These are phyloP conservation scores for Saitozyma sp. DNA, from an alignment of 768 basidiomycete species.

Conservation along the genomic window DNA sequence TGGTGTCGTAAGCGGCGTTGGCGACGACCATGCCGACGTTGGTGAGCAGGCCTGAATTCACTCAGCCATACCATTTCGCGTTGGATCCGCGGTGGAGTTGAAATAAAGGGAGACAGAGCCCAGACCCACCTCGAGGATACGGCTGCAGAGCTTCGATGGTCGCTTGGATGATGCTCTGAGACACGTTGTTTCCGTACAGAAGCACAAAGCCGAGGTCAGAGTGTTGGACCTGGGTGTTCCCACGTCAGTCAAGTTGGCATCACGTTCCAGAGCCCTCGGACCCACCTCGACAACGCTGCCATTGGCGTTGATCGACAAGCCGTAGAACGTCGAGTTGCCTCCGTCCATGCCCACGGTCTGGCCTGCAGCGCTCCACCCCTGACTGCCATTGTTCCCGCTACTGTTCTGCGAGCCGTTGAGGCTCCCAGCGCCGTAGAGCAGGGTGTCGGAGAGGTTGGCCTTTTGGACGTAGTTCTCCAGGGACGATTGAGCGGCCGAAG, in stretches of 20 bases:
- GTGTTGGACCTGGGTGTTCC: slow-evolving; percentile 48
- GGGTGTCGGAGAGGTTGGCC: slow-evolving; percentile 50
- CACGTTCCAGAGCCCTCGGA: neutral
- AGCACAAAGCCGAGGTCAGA: slow-evolving; percentile 57
- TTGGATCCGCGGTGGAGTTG: neutral
- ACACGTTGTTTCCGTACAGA: slow-evolving; percentile 55
- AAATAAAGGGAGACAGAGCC: neutral
- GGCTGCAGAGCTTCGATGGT: slow-evolving; percentile 55
- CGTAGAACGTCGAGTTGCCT: slow-evolving; percentile 54
- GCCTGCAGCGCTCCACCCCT: slow-evolving; percentile 9
- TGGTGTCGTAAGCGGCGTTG: slow-evolving; percentile 58
- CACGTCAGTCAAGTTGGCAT: neutral
- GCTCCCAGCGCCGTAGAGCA: slow-evolving; percentile 42
- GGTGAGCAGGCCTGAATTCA: slow-evolving; percentile 54
- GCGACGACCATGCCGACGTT: slow-evolving; percentile 58
- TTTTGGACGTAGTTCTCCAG: slow-evolving; percentile 53
- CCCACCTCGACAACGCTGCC: slow-evolving; percentile 55
- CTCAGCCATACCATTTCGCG: neutral
- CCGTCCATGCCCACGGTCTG: slow-evolving; percentile 21
- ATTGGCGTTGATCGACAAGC: slow-evolving; percentile 54
- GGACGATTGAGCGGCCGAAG: slow-evolving; percentile 45
- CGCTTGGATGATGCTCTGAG: slow-evolving; percentile 52
- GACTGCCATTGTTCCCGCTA: neutral
- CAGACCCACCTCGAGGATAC: slow-evolving; percentile 55
- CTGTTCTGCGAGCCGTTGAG: slow-evolving; percentile 16